phyloP scores from a whole-genome alignment of 2,329 filamentous ascomycete genomes.

The Cladosporium sp. region DNA sequence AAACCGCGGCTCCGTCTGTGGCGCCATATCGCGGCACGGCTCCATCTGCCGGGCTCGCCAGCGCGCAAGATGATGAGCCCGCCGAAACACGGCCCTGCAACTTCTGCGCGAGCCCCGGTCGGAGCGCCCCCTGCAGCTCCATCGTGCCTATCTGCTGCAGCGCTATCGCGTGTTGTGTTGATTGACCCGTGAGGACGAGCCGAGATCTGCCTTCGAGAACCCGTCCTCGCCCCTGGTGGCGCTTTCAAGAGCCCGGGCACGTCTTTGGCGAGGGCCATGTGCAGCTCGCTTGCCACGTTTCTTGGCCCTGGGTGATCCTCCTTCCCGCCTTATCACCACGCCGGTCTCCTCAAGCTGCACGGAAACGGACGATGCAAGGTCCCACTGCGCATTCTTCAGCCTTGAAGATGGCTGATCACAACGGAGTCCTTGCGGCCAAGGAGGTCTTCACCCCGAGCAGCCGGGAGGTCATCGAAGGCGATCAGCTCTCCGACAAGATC shows the following conservation, averaged over 20 bases:
- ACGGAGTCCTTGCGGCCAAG: neutral
- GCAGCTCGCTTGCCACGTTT: neutral
- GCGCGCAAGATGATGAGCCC: neutral
- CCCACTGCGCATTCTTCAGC: neutral
- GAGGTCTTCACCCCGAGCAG: neutral
- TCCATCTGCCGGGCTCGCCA: neutral
- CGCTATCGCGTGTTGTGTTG: constrained; percentile 11
- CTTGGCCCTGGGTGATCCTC: neutral
- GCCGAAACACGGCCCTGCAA: constrained; percentile 1
- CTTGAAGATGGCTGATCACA: neutral
- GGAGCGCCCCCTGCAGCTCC: neutral
- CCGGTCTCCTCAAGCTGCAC: neutral
- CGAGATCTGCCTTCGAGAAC: neutral
- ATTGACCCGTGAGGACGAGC: neutral
- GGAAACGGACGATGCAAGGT: constrained; percentile 1
- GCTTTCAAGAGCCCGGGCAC: neutral
- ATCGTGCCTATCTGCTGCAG: neutral
- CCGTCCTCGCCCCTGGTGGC: constrained; percentile 4
- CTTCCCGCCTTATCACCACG: constrained; percentile 2
- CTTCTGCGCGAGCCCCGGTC: neutral
- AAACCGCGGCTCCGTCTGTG: too few species aligned
- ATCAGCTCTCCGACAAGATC: constrained; percentile 18
- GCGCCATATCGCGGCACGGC: neutral
- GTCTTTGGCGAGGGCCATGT: neutral
- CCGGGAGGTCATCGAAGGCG: constrained; percentile 15